These are phyloP conservation scores for Pseudoscleropodium purum DNA, from an alignment of 225 moss, liverwort and hornwort genomes.

Conservation along the genomic window DNA sequence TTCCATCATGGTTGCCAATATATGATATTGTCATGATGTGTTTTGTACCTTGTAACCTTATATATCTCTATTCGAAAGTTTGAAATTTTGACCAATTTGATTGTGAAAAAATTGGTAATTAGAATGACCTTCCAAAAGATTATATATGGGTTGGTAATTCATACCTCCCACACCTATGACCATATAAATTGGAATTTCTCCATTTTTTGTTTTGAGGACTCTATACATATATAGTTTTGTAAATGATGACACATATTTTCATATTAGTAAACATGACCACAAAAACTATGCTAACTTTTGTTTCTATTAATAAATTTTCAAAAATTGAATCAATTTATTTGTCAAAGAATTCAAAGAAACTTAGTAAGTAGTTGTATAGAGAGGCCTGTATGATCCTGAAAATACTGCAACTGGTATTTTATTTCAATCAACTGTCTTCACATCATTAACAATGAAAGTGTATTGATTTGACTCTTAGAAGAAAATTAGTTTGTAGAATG, in stretches of 20 bases:
- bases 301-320: background rate
- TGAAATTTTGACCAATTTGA: background rate
- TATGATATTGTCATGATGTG: background rate
- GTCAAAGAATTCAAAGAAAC: background rate
- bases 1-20: background rate
- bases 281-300: background rate
- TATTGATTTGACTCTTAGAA: too few relatives aligned
- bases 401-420: background rate
- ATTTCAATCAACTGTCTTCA: background rate
- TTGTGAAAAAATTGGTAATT: background rate
- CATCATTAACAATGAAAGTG: background rate
- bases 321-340: background rate
- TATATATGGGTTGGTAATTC: background rate
- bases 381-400: background rate
- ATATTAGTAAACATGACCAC: background rate
- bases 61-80: background rate
- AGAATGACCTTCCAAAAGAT: background rate
- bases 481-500: too few relatives aligned
- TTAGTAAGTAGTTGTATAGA: background rate
- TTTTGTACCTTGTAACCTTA: background rate
- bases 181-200: background rate
- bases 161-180: background rate
- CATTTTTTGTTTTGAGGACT: background rate
- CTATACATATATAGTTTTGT: background rate
- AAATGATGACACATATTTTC: background rate